A percentile compares a stretch with the other conserved stretches of the same genome.
These are phyloP conservation scores for Phytophthora palmivora DNA, from an alignment of 352 stramenopile species.

Conservation along the genomic window DNA sequence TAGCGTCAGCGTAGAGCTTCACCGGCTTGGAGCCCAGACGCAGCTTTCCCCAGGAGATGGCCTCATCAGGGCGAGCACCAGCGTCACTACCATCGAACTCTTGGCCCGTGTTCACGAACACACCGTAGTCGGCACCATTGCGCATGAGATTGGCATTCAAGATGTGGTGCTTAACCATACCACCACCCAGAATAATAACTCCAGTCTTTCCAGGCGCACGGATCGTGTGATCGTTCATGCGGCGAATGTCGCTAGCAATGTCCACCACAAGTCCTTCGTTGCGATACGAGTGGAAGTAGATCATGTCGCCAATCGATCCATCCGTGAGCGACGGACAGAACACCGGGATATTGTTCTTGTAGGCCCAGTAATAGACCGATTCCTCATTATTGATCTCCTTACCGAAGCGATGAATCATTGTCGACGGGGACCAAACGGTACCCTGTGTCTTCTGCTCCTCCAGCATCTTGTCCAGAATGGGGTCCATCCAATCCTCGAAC, in stretches of 20 bases:
- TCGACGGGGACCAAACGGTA: slow-evolving; percentile 96
- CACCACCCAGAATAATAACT: slow-evolving; percentile 98
- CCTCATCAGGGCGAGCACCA: slow-evolving; percentile 97
- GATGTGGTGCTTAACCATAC: slow-evolving; percentile 99
- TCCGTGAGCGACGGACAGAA: slow-evolving; percentile 99
- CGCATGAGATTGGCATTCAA: slow-evolving; percentile 99
- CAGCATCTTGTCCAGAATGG: slow-evolving; percentile 98
- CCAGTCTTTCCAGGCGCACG: slow-evolving; percentile 93
- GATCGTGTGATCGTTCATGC: slow-evolving; percentile 98
- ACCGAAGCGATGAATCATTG: slow-evolving; percentile 96
- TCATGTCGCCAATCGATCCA: slow-evolving; percentile 99
- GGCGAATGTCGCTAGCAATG: slow-evolving; percentile 97
- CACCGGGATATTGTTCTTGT: slow-evolving; percentile 99
- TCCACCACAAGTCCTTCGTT: slow-evolving; percentile 97
- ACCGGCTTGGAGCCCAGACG: slow-evolving; percentile 94
- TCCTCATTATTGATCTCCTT: slow-evolving; percentile 98
- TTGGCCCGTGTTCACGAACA: slow-evolving; percentile 99
- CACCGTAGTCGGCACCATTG: slow-evolving; percentile 98
- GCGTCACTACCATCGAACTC: slow-evolving; percentile 99
- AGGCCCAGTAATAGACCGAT: slow-evolving; percentile 99
- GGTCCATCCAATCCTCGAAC: slow-evolving; percentile 97
- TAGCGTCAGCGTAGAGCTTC: slow-evolving; percentile 98
- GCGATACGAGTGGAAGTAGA: slow-evolving; percentile 99
- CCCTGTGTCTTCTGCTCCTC: slow-evolving; percentile 96
- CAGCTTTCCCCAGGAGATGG: slow-evolving; percentile 99